Evolutionary conservation across 352 stramenopile species (phyloP), one percentile per base, ranked within the genome.

Genomic region (Globisporangium ultimum): DNA sequence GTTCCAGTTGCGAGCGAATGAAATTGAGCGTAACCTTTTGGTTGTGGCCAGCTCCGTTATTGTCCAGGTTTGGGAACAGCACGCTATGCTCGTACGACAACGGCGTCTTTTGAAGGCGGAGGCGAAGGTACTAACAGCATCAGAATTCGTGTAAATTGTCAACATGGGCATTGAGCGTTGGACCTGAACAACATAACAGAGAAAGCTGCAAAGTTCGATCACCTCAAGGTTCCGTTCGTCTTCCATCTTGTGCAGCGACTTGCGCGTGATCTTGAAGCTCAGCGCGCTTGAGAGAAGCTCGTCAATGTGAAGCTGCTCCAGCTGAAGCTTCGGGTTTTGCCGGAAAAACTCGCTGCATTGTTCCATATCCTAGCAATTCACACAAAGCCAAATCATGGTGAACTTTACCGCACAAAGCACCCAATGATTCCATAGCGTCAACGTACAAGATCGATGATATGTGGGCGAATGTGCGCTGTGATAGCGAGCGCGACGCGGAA

Each of bases 211-310:
- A 40, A 28, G 20, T 38, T n/a, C n/a, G 54, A 1, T 24, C 24
- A 90, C 82, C 77, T 91, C 78, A 12, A 88, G 61, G 62, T 91
- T 69, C 0, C 84, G 73, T 53, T 90, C 79, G 55, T 87, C 73
- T 43, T 95, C 80, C 41, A 95, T 66, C 57, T 72, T 67, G 17
- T 68, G 58, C 12, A 95, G 70, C 34, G 70, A 76, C 14, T 60
- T 74, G 20, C 76, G 71, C 1, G 85, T 91, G 45, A 95, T 70
- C 61, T 93, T 93, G 58, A 71, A 95, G 22, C 41, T 58, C 8
- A 91, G 54, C 15, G 81, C 78, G 8, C 55, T 55, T 0, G 66
- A 38, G 2, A 94, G 50, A 24, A 93, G 67, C 48, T 70, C n/a
- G 7, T 78, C 64, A 45, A 71, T 54, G 4, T 50, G 70, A 21